A percentile compares a stretch with the other conserved stretches of the same genome.
phyloP scores from a whole-genome alignment of 768 basidiomycete genomes.

The Xerocomellus amylosporus region DNA sequence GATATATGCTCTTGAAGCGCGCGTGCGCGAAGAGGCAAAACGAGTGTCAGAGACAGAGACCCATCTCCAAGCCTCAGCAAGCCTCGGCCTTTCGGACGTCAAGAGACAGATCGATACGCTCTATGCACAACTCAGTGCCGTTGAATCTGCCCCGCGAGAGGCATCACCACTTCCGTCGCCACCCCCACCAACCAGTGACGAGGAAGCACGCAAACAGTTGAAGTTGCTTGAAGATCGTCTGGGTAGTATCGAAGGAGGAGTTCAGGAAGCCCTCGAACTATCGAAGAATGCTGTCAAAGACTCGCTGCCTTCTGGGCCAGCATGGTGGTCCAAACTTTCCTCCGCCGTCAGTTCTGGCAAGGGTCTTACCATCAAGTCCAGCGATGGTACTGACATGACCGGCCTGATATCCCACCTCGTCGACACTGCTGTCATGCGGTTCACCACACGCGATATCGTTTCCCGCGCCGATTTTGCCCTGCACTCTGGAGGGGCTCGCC shows the following conservation, averaged over 20 bases:
- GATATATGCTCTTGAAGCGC: slow-evolving; percentile 56
- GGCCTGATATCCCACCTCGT: slow-evolving; percentile 73
- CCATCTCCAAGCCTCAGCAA: slow-evolving; percentile 43
- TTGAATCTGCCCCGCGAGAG: slow-evolving; percentile 24
- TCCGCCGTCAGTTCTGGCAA: slow-evolving; percentile 43
- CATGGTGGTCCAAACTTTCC: slow-evolving; percentile 72
- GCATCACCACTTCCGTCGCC: slow-evolving; percentile 13
- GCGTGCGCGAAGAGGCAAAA: slow-evolving; percentile 46
- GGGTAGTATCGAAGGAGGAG: slow-evolving; percentile 55
- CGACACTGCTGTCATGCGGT: slow-evolving; percentile 64
- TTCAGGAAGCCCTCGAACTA: slow-evolving; percentile 71
- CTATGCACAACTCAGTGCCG: slow-evolving; percentile 40
- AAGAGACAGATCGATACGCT: slow-evolving; percentile 56
- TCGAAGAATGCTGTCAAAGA: slow-evolving; percentile 48
- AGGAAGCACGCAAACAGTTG: slow-evolving; percentile 55
- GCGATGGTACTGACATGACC: slow-evolving; percentile 73
- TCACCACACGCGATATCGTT: slow-evolving; percentile 71
- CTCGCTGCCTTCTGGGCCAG: slow-evolving; percentile 38
- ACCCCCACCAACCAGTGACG: slow-evolving; percentile 40
- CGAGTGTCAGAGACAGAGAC: slow-evolving; percentile 52
- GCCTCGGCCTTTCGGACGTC: slow-evolving; percentile 46
- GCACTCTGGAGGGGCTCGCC: slow-evolving; percentile 73
- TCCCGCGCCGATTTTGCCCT: slow-evolving; percentile 84
- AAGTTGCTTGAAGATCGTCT: slow-evolving; percentile 61
- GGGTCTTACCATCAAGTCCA: slow-evolving; percentile 62